A percentile compares a stretch with the other conserved stretches of the same genome.
Evolutionary conservation across 768 basidiomycete genomes (phyloP).

Genomic region (Boletus tomentosulus): DNA sequence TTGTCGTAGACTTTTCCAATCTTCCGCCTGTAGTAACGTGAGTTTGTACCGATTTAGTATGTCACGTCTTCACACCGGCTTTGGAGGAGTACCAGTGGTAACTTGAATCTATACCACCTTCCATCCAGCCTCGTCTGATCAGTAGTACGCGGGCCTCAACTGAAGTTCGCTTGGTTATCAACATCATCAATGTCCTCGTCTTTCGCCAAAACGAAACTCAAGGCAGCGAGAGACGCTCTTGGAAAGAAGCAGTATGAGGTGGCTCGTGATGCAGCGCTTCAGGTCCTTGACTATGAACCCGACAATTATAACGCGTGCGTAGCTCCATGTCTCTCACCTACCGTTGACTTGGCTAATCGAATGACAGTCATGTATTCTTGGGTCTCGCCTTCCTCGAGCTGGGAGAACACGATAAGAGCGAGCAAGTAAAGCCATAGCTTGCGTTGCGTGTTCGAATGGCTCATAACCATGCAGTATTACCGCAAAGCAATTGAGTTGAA

Average conservation of each 20-base stretch:
- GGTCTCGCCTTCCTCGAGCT: conserved; percentile 78
- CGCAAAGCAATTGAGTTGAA: conserved; percentile 68
- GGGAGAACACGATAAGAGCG: conserved; percentile 66
- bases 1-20: background rate
- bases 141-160: too few species aligned
- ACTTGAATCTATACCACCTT: too few species aligned
- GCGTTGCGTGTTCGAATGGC: conserved; percentile 2
- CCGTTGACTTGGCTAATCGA: conserved; percentile 1
- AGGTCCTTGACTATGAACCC: conserved; percentile 70
- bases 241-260: conserved; percentile 67
- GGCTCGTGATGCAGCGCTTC: conserved; percentile 63
- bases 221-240: conserved; percentile 71
- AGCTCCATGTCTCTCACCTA: background rate
- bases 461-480: conserved; percentile 55
- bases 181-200: conserved; percentile 27
- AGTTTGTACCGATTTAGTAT: too few species aligned
- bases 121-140: too few species aligned
- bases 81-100: too few species aligned
- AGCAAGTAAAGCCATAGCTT: conserved; percentile 63
- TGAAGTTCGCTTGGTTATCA: background rate
- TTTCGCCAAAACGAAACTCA: conserved; percentile 70
- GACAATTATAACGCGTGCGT: conserved; percentile 87
- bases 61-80: too few species aligned
- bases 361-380: conserved; percentile 74
- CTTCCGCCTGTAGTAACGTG: too few species aligned